A percentile compares a stretch with the other conserved stretches of the same genome.
Conservation (phyloP, 495 filamentous ascomycete species). For the Podospora didyma region DNA sequence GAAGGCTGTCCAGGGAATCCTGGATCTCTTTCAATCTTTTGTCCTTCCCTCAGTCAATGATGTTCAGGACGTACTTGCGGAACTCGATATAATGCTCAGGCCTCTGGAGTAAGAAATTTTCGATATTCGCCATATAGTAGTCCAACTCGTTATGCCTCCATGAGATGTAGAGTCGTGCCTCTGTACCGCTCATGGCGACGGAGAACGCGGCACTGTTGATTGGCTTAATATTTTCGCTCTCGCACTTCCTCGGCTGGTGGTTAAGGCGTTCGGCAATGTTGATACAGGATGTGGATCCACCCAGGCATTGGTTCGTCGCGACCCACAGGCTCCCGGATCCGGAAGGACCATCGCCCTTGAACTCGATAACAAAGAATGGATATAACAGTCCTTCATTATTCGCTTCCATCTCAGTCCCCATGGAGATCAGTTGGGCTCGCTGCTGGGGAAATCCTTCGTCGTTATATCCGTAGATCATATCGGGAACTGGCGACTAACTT, state of each 20-base stretch:
- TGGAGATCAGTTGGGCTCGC: constrained; percentile 15
- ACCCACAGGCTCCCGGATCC: constrained; percentile 20
- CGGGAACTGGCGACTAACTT: constrained; percentile 19
- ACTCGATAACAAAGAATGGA: constrained; percentile 30
- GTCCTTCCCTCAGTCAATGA: constrained; percentile 32
- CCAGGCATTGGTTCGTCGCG: constrained; percentile 29
- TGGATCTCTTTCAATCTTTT: constrained; percentile 26
- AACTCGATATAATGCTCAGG: constrained; percentile 28
- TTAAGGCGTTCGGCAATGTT: constrained; percentile 24
- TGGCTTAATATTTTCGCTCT: constrained; percentile 12
- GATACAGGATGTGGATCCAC: constrained; percentile 14
- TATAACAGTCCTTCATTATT: constrained; percentile 17
- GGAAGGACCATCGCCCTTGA: constrained; percentile 18
- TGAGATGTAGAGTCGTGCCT: constrained; percentile 24
- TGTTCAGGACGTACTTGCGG: constrained; percentile 31
- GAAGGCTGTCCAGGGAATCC: constrained; percentile 25
- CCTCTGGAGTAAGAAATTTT: constrained; percentile 5
- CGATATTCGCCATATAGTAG: constrained; percentile 26
- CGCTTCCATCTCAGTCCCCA: constrained; percentile 16
- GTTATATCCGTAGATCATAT: constrained; percentile 23
- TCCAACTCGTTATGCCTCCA: constrained; percentile 9
- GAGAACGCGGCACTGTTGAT: constrained; percentile 27
- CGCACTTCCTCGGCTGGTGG: constrained; percentile 15
- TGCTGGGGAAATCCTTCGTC: constrained; percentile 5
- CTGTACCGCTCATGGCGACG: constrained; percentile 30